Conservation (phyloP, 129 eudicot genomes). For the Flaveria linearis region DNA sequence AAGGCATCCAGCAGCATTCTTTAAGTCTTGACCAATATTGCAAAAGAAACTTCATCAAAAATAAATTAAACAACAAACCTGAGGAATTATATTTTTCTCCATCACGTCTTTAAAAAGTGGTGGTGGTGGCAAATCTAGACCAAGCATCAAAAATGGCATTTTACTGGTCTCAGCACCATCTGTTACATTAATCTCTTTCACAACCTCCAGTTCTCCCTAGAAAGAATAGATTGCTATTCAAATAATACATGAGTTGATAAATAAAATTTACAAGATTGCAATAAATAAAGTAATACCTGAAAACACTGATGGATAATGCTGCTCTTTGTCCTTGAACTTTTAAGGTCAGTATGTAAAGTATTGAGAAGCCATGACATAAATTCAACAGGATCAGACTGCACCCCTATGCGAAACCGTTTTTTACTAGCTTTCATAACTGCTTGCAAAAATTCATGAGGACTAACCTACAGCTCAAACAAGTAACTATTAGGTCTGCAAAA, state of each 20-base stretch:
- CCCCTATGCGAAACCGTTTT: constrained; percentile 81
- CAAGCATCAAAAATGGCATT: constrained; percentile 95
- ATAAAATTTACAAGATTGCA: neutral
- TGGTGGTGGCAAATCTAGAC: constrained; percentile 93
- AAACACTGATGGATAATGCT: constrained; percentile 86
- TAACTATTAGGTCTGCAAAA: neutral
- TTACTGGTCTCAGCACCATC: constrained; percentile 65
- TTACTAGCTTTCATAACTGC: constrained; percentile 96
- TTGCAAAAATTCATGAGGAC: constrained; percentile 96
- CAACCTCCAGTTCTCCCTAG: constrained; percentile 94
- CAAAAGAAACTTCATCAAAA: too few relatives aligned
- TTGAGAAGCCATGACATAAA: constrained; percentile 96
- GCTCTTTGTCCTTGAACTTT: constrained; percentile 54
- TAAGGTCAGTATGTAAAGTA: constrained; percentile 77
- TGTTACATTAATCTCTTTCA: constrained; percentile 64
- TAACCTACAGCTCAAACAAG: constrained; percentile 57
- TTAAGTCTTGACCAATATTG: too few relatives aligned
- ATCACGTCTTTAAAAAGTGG: constrained; percentile 90
- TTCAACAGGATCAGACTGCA: constrained; percentile 92
- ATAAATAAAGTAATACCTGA: constrained; percentile 52
- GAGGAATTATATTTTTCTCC: constrained; percentile 97
- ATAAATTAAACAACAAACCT: constrained; percentile 42
- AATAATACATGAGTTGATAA: neutral
- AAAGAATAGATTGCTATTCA: neutral
- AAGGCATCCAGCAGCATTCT: too few relatives aligned